A percentile compares a stretch with the other conserved stretches of the same genome.
Evolutionary conservation across 1,139 yeast species (phyloP).

Genomic region (Geotrichum fermentans): DNA sequence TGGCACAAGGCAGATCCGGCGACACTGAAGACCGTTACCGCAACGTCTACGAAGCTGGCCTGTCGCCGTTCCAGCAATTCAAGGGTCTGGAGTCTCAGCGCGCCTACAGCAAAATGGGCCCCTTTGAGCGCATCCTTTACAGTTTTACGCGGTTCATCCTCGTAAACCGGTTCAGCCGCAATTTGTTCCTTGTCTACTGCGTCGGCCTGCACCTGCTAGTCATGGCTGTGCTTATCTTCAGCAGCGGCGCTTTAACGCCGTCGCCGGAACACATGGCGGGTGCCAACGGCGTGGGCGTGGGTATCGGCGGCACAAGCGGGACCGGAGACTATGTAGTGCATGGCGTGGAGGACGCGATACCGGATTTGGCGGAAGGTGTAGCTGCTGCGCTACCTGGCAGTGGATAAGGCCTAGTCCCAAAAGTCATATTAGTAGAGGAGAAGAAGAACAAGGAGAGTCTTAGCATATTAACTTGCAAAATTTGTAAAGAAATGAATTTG

Average conservation of each 20-base stretch:
- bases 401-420: too few species aligned
- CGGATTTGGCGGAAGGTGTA: constrained; percentile 12
- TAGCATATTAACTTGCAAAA: too few species aligned
- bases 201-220: constrained; percentile 69
- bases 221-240: constrained; percentile 58
- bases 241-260: constrained; percentile 34
- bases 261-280: constrained; percentile 15
- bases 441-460: too few species aligned
- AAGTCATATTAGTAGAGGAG: too few species aligned
- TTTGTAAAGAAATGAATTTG: too few species aligned
- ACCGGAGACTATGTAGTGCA: neutral
- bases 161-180: constrained; percentile 67
- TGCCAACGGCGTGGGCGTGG: constrained; percentile 8
- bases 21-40: constrained; percentile 59
- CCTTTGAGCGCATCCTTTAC: constrained; percentile 73
- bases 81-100: constrained; percentile 74
- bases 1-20: constrained; percentile 20
- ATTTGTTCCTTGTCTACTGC: constrained; percentile 70
- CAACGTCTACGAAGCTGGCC: constrained; percentile 65
- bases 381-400: too few species aligned
- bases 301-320: neutral
- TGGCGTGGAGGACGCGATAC: constrained; percentile 13
- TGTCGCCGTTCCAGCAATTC: constrained; percentile 82
- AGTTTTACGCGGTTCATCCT: constrained; percentile 68
- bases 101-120: constrained; percentile 65